These are phyloP conservation scores for Botrytis deweyae DNA, from an alignment of 2,329 filamentous ascomycete species.

Conservation along the genomic window DNA sequence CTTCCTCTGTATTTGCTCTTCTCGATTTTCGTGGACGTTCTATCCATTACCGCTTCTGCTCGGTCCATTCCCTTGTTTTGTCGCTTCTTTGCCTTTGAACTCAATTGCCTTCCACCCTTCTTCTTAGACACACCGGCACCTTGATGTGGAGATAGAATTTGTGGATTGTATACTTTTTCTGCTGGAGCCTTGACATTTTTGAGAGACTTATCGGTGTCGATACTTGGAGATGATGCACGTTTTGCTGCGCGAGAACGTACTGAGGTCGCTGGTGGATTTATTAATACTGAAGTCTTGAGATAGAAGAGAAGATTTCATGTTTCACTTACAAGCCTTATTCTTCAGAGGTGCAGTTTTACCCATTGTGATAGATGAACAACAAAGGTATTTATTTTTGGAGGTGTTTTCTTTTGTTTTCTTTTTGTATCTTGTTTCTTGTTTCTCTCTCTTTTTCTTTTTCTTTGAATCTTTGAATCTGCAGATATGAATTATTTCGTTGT, in stretches of 20 bases:
- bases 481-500: slow-evolving; percentile 12
- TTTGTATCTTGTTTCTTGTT: neutral
- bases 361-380: slow-evolving; percentile 31
- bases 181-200: slow-evolving; percentile 56
- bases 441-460: neutral
- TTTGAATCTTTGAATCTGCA: neutral
- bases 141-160: slow-evolving; percentile 68
- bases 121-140: slow-evolving; percentile 68
- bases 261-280: slow-evolving; percentile 47
- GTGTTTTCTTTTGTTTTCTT: neutral
- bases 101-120: slow-evolving; percentile 55
- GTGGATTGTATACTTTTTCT: slow-evolving; percentile 52
- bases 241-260: slow-evolving; percentile 73
- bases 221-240: slow-evolving; percentile 67
- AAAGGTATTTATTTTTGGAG: neutral
- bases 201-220: slow-evolving; percentile 70
- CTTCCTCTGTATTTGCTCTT: slow-evolving; percentile 53
- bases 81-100: slow-evolving; percentile 54
- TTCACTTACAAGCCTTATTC: slow-evolving; percentile 35
- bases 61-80: slow-evolving; percentile 59
- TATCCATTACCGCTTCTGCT: slow-evolving; percentile 59
- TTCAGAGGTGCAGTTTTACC: slow-evolving; percentile 40
- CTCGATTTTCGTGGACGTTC: slow-evolving; percentile 55
- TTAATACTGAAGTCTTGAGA: neutral
- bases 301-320: neutral